These are phyloP conservation scores for Solanum medicagineum DNA, from an alignment of 257 asterid species.

Conservation along the genomic window DNA sequence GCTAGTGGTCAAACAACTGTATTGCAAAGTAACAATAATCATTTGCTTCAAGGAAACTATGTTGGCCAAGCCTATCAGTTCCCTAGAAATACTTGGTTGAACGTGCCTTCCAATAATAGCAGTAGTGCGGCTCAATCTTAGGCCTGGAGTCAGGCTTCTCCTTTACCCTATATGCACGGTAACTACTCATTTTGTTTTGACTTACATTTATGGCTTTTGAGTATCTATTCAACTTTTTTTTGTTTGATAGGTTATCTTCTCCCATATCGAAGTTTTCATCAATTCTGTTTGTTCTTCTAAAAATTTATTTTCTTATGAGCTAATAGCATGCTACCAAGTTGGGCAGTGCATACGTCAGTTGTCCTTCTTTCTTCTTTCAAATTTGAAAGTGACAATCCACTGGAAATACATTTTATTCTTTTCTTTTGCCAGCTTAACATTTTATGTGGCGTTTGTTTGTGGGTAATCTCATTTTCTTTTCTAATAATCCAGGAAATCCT, in stretches of 20 bases:
- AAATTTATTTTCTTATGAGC: background rate
- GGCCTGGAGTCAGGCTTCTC: slow-evolving; percentile 53
- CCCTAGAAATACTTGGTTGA: slow-evolving; percentile 64
- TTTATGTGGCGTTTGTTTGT: background rate
- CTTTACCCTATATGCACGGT: slow-evolving; percentile 34
- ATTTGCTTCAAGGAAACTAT: slow-evolving; percentile 44
- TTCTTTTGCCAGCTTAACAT: background rate
- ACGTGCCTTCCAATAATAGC: slow-evolving; percentile 30
- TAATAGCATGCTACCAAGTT: background rate
- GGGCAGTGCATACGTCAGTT: background rate
- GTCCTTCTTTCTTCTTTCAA: background rate
- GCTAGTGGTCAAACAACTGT: slow-evolving; percentile 28
- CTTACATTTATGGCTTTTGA: background rate
- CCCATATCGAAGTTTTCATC: background rate
- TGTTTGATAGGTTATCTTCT: background rate
- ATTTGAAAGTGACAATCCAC: background rate
- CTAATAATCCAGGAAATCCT: background rate
- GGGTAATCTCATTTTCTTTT: background rate
- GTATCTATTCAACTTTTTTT: background rate
- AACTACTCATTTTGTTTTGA: slow-evolving; percentile 3
- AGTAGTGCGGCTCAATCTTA: slow-evolving; percentile 29
- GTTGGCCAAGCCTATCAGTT: slow-evolving; percentile 38
- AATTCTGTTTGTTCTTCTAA: background rate
- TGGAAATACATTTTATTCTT: background rate
- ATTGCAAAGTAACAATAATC: slow-evolving; percentile 23